A percentile compares a stretch with the other conserved stretches of the same genome.
These are phyloP conservation scores for Mikania micrantha DNA, from an alignment of 129 eudicot species.

Conservation along the genomic window DNA sequence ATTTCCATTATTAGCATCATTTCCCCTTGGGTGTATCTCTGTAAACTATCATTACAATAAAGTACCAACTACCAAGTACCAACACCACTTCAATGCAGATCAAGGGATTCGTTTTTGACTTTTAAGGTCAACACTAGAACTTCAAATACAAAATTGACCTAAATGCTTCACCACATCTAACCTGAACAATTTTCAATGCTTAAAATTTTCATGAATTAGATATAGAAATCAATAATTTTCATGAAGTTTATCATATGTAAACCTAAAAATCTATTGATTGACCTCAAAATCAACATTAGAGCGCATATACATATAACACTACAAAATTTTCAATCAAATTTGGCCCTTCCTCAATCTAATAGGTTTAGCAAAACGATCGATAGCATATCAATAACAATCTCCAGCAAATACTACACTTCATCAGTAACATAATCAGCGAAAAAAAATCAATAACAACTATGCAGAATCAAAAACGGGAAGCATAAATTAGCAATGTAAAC, in stretches of 20 bases:
- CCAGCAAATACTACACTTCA: too few species aligned
- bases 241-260: neutral
- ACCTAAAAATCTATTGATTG: slow-evolving; percentile 3
- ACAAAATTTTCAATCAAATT: too few species aligned
- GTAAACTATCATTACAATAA: neutral
- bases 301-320: neutral
- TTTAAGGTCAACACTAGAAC: slow-evolving; percentile 18
- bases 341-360: slow-evolving; percentile 8
- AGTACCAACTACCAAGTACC: slow-evolving; percentile 14
- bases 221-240: neutral
- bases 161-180: slow-evolving; percentile 9
- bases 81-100: slow-evolving; percentile 10
- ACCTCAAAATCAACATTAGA: slow-evolving; percentile 18
- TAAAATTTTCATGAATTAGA: neutral
- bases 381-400: neutral
- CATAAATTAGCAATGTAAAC: slow-evolving; percentile 6
- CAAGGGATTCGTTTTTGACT: neutral
- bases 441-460: neutral
- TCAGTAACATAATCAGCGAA: too few species aligned
- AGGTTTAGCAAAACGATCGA: neutral
- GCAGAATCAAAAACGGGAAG: neutral
- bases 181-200: neutral
- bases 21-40: too few species aligned
- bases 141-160: slow-evolving; percentile 17
- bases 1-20: too few species aligned